Conservation (phyloP, 495 filamentous ascomycete genomes). For the Astrothelium subdiscretum region DNA sequence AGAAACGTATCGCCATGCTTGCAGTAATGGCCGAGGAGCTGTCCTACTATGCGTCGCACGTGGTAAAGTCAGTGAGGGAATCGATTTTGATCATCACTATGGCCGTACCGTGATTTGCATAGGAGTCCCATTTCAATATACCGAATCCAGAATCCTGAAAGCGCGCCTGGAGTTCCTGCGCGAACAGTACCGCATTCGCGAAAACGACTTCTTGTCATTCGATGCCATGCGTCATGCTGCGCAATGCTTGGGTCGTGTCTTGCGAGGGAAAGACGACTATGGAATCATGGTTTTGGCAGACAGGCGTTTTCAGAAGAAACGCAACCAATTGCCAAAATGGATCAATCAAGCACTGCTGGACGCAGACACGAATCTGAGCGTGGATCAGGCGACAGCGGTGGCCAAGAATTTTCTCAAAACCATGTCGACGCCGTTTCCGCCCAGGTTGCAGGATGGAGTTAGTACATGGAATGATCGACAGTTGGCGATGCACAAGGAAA, state of each 20-base stretch:
- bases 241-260: conserved; percentile 89
- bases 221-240: conserved; percentile 98
- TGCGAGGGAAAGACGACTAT: conserved; percentile 96
- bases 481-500: conserved; percentile 64
- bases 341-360: conserved; percentile 82
- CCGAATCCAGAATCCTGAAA: conserved; percentile 92
- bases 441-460: conserved; percentile 77
- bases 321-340: conserved; percentile 89
- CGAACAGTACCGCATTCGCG: conserved; percentile 92
- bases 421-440: conserved; percentile 83
- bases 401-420: conserved; percentile 80
- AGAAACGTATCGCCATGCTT: conserved; percentile 94
- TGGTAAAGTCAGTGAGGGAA: conserved; percentile 94
- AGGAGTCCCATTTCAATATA: conserved; percentile 98
- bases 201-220: conserved; percentile 97
- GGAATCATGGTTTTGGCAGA: conserved; percentile 98
- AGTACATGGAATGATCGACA: conserved; percentile 81
- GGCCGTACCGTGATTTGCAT: conserved; percentile 94
- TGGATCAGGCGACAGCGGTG: conserved; percentile 83
- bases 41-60: conserved; percentile 89
- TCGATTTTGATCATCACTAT: conserved; percentile 99
- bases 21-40: conserved; percentile 90
- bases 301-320: conserved; percentile 78
- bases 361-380: conserved; percentile 74
- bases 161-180: conserved; percentile 90